A percentile compares a stretch with the other conserved stretches of the same genome.
These are phyloP conservation scores for Lactarius quietus DNA, from an alignment of 768 basidiomycete genomes.

Conservation along the genomic window DNA sequence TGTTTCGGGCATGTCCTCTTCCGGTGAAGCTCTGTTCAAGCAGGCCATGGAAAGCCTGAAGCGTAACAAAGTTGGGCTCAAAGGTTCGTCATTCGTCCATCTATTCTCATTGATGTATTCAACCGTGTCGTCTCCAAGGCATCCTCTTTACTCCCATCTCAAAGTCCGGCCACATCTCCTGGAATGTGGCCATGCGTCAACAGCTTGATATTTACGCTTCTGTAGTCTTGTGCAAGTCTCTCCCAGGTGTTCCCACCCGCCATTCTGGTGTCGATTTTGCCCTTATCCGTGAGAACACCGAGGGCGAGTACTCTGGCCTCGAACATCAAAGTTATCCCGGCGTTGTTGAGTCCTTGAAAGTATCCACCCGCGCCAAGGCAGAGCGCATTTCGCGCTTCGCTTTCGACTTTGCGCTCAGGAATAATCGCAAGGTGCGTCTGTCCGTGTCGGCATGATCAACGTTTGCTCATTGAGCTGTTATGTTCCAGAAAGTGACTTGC, in stretches of 20 bases:
- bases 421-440: constrained; percentile 83
- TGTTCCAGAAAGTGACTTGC: constrained; percentile 89
- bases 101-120: background rate
- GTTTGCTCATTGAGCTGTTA: background rate
- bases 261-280: constrained; percentile 97
- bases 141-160: constrained; percentile 99
- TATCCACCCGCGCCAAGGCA: constrained; percentile 91
- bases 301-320: constrained; percentile 98
- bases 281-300: constrained; percentile 99
- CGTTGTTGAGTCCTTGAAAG: constrained; percentile 97
- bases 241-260: constrained; percentile 93
- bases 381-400: constrained; percentile 97
- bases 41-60: constrained; percentile 97
- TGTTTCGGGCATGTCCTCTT: constrained; percentile 92
- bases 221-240: constrained; percentile 96
- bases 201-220: constrained; percentile 99
- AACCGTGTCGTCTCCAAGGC: constrained; percentile 48
- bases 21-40: constrained; percentile 93
- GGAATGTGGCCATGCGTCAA: constrained; percentile 99
- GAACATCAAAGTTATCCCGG: constrained; percentile 98
- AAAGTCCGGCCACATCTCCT: constrained; percentile 93
- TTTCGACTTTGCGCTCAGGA: constrained; percentile 98
- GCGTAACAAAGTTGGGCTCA: constrained; percentile 96
- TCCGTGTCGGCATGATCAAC: constrained; percentile 19
- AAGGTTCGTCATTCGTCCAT: constrained; percentile 56